Percentiles rank a stretch among this genome's conserved stretches.
These are phyloP conservation scores for Zoysia matrella DNA, from an alignment of 202 grass and related monocot species.

Conservation along the genomic window DNA sequence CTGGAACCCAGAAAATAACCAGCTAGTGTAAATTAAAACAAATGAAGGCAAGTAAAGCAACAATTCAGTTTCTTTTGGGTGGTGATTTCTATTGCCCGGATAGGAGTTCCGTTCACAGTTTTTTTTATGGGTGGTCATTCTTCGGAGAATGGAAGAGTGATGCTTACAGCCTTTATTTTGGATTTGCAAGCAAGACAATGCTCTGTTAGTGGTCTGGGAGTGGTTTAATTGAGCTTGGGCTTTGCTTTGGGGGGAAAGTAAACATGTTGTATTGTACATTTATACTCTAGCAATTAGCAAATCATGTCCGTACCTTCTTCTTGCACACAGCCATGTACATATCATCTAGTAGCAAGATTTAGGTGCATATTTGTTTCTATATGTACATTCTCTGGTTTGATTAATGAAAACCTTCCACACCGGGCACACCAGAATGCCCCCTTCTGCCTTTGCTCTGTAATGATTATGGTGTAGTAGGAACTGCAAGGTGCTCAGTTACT, in stretches of 20 bases:
- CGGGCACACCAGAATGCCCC: not conserved
- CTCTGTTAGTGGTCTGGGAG: not conserved
- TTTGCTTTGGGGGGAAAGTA: not conserved
- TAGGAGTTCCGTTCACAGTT: not conserved
- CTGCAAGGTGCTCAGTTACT: no score
- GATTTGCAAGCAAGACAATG: no score
- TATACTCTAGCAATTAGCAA: not conserved
- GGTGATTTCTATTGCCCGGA: no score
- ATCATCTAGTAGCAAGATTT: not conserved
- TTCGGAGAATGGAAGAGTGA: not conserved
- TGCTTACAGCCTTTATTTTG: not conserved
- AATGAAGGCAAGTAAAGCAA: not conserved
- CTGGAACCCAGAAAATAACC: not conserved
- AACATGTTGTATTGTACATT: not conserved
- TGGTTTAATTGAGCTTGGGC: not conserved
- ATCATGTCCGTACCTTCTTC: not conserved
- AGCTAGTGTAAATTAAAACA: not conserved
- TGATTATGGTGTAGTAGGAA: not conserved
- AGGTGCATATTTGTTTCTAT: not conserved
- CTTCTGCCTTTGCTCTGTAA: not conserved
- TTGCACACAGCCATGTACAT: not conserved
- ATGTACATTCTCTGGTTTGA: constrained; percentile 4
- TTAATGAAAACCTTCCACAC: not conserved
- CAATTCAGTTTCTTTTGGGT: not conserved
- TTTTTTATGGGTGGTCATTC: not conserved